Conservation (phyloP, 192 early-diverging fungal species). For the Gaertneriomyces sp. region DNA sequence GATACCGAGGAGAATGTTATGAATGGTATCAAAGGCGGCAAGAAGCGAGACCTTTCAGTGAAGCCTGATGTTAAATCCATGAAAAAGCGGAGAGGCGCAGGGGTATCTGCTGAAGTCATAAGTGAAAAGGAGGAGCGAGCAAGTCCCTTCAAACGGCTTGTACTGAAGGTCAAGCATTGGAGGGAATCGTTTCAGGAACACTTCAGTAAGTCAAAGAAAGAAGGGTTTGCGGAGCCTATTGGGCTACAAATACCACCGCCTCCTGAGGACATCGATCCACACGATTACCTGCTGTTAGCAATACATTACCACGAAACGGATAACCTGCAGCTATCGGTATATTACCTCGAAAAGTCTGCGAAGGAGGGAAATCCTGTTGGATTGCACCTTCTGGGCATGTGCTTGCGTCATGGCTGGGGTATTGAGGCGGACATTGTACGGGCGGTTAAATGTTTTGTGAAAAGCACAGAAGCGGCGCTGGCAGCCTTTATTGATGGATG, state of each 20-base stretch:
- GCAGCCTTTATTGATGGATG: not conserved
- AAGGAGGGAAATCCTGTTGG: conserved; percentile 19
- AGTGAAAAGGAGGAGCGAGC: not conserved
- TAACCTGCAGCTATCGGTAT: conserved; percentile 10
- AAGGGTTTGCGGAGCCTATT: not conserved
- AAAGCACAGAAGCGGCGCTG: conserved; percentile 8
- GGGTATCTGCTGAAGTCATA: not conserved
- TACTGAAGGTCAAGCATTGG: not conserved
- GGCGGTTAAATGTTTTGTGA: conserved; percentile 3
- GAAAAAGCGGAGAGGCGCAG: not conserved
- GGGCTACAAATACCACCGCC: conserved; percentile 1
- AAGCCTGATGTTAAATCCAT: not conserved
- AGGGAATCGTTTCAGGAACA: not conserved
- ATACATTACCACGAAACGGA: conserved; percentile 29
- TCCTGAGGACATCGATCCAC: conserved; percentile 14
- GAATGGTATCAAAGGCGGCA: not conserved
- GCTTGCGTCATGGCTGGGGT: conserved; percentile 27
- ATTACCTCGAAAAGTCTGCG: conserved; percentile 17
- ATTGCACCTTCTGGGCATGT: conserved; percentile 20
- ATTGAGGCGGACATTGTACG: conserved; percentile 12
- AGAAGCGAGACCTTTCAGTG: too few relatives aligned
- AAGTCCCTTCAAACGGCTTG: not conserved
- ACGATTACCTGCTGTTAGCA: conserved; percentile 19
- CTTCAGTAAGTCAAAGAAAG: not conserved
- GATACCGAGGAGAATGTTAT: conserved; percentile 13